Base-by-base conservation (phyloP, 371 early-diverging fungal species). In the Chytridium lagenaria region DNA sequence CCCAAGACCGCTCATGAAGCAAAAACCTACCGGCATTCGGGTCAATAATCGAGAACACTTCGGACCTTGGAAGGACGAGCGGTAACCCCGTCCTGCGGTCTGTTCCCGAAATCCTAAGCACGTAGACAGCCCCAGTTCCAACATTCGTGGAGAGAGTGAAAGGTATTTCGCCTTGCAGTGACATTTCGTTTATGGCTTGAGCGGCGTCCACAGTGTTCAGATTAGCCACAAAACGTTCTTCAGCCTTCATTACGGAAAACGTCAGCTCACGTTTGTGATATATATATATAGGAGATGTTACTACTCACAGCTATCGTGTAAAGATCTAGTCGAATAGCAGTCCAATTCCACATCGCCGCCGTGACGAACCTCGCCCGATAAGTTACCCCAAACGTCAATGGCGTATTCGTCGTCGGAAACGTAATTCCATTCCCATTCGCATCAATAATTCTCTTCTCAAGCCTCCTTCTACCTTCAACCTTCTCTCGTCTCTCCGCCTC, bases 371-470 rank as follows among this genome's bases (percentile, higher is more conserved):
- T 61, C 64, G 19, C 59, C 19, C 50, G 51, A 50, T 71, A 71
- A 1, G 71, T 50, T 34, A 50, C 44, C 22, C 71, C 71, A 22
- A 64, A 5, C 15, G 50, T 22, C 1, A 71, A 50, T 2, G 71
- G 71, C 28, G 34, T 30, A 19, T 16, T 22, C 1, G 70, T 22
- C 22, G 30, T 23, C 31, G 63, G 71, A 37, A 63, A 71, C 19
- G 66, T 65, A 64, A 71, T 65, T 49, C 71, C 71, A 26, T 71
- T 65, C n/a, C 71, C 71, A 23, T 39, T 50, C 22, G 63, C 31
- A 36, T 71, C 71, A 34, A 71, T 51, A 50, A 34, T 68, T 16
- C 57, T 12, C 52, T 30, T 52, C 10, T 19, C 16, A 30, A 64
- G 16, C 52, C 69, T 44, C 44, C 44, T 44, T 7, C 44, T 7